Base-by-base conservation (phyloP, 75 land plant species). In the Sequoia sempervirens region DNA sequence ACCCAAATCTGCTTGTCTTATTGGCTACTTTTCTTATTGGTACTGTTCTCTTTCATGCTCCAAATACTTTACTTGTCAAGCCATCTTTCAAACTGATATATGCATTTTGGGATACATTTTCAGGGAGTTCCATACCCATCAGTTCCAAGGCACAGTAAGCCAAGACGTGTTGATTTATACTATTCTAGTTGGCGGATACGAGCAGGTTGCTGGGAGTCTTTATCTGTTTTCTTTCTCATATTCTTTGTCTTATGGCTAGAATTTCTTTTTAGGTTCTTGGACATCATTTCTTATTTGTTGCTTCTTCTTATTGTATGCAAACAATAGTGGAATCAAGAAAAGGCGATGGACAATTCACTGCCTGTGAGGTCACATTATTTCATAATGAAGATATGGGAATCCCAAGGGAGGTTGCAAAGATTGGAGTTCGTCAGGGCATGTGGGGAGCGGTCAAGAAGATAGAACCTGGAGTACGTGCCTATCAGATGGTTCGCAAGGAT, bases 351-450 rank as follows among this genome's bases (percentile, higher is more conserved):
- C 94, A 94, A 81, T 41, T 92, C 64, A 91, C 98, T 58, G 96
- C 99, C 14, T 93, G 97, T 75, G 99, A 98, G 87, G 98, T 98
- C 50, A 85, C 81, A 40, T 90, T 98, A 13, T 85, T 98, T 20
- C 99, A 98, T 75, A 93, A 95, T 50, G 99, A 98, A 84, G 99
- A 98, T 85, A 94, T 98, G 97, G 99, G 99, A 3, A 96, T 98
- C 85, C 99, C 94, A 18, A 95, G 89, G 46, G 97, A 92, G 61
- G 84, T 98, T 1, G 98, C 97, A 12, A 98, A 95, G 83, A 83
- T 96, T 32, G 99, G 95, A 26, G 90, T 98, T 17, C 94, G 93
- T 5, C 98, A 94, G 83, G 94, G 99, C 34, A 94, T 98, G 99
- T 98, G 99, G 99, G 94, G 94, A 70, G 88, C 93, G 45, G 97